Evolutionary conservation across 176 grass and related monocot genomes (phyloP).

Genomic region (Carex cristatella): DNA sequence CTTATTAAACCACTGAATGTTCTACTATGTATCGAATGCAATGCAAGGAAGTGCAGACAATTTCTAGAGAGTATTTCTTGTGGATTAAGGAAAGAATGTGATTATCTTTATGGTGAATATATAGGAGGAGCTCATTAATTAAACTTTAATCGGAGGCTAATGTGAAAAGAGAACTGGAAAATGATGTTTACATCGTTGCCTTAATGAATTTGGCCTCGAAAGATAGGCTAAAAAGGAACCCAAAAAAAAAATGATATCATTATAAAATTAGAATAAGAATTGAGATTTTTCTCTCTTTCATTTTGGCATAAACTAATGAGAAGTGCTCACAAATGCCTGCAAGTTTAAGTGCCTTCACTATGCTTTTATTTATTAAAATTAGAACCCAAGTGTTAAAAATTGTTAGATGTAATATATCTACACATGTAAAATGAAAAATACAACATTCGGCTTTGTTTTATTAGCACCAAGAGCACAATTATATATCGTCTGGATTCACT

Average conservation of each 20-base stretch:
- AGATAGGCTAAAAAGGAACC: too few relatives aligned
- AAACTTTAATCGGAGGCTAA: background rate
- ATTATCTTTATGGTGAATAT: slow-evolving; percentile 5
- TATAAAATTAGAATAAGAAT: background rate
- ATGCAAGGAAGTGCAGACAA: background rate
- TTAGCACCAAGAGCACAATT: background rate
- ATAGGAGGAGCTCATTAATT: background rate
- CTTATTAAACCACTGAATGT: background rate
- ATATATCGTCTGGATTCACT: background rate
- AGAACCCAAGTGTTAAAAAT: too few relatives aligned
- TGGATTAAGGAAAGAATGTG: slow-evolving; percentile 77
- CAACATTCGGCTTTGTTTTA: background rate
- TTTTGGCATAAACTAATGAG: background rate
- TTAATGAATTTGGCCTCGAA: too few relatives aligned
- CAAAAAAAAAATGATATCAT: background rate
- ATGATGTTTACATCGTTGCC: background rate
- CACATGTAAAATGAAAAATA: background rate
- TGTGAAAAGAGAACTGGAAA: background rate
- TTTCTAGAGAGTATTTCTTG: slow-evolving; percentile 51
- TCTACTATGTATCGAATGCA: background rate
- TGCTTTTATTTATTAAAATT: background rate
- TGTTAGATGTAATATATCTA: background rate
- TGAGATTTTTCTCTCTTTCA: background rate
- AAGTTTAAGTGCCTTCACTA: background rate
- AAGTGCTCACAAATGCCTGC: background rate